Evolutionary conservation across 306 rosid genomes (phyloP).

Genomic region (Vigna reflexopilosa): DNA sequence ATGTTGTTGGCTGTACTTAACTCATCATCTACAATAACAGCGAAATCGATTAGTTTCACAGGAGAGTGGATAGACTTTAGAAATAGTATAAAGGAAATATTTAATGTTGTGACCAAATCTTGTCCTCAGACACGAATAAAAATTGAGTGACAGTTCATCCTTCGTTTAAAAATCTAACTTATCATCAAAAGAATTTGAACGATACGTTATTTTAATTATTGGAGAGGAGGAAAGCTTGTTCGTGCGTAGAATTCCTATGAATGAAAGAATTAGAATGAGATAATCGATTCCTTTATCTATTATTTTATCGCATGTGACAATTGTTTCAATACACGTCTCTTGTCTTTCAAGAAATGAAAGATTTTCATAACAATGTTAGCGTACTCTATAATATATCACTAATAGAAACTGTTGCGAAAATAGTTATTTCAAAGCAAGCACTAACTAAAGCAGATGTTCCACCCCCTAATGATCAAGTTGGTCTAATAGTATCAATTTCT

Average conservation of each 20-base stretch:
- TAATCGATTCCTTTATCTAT: too few species aligned
- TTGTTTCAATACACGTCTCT: not conserved
- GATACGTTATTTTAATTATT: not conserved
- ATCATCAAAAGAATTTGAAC: not conserved
- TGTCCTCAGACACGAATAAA: not conserved
- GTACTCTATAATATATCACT: not conserved
- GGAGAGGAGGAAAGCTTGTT: not conserved
- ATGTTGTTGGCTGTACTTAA: slow-evolving; percentile 12
- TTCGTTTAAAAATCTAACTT: not conserved
- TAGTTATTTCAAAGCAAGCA: not conserved
- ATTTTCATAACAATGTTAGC: not conserved
- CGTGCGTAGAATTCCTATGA: not conserved
- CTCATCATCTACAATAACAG: not conserved
- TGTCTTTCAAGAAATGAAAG: not conserved
- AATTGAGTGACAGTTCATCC: not conserved
- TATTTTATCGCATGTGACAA: not conserved
- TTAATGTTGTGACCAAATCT: not conserved
- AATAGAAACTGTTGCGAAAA: not conserved
- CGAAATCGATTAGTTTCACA: not conserved
- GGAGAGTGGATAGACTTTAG: not conserved
- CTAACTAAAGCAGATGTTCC: too few species aligned
- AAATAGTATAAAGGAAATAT: not conserved
- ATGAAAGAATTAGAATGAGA: not conserved
- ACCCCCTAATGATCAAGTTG: not conserved
- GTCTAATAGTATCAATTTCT: not conserved